phyloP scores from a whole-genome alignment of 2,329 filamentous ascomycete genomes.

The Colletotrichum sp. region DNA sequence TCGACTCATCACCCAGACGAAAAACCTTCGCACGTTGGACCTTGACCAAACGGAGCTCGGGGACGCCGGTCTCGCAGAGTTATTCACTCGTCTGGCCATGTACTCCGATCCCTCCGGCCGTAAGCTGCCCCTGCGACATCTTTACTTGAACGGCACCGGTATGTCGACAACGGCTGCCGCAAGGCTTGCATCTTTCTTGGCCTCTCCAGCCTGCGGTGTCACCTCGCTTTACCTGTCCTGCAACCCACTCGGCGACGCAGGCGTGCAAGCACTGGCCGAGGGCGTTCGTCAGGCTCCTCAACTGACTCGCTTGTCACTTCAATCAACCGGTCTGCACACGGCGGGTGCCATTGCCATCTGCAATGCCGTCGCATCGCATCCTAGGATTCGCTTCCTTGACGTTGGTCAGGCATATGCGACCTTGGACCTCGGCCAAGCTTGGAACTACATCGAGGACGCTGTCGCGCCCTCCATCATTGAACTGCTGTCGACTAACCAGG shows the following conservation, averaged over 20 bases:
- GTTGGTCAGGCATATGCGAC: conserved; percentile 53
- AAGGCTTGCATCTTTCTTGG: conserved; percentile 37
- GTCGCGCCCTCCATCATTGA: conserved; percentile 35
- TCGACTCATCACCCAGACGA: conserved; percentile 46
- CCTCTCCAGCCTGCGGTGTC: conserved; percentile 35
- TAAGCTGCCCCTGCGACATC: conserved; percentile 35
- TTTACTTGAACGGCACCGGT: conserved; percentile 43
- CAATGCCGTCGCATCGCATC: conserved; percentile 37
- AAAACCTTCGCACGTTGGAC: conserved; percentile 53
- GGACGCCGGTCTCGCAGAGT: conserved; percentile 46
- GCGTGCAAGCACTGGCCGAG: conserved; percentile 32
- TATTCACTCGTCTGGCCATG: conserved; percentile 44
- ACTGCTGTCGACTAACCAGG: conserved; percentile 35
- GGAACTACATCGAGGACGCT: conserved; percentile 50
- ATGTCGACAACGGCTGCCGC: conserved; percentile 32
- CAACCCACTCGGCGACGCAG: conserved; percentile 41
- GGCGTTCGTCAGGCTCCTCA: conserved; percentile 35
- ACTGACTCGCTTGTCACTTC: conserved; percentile 42
- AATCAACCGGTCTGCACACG: conserved; percentile 48
- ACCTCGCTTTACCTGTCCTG: conserved; percentile 41
- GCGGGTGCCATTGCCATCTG: conserved; percentile 42
- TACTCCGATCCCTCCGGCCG: conserved; percentile 29
- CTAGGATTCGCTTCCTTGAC: conserved; percentile 42
- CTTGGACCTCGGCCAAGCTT: conserved; percentile 47
- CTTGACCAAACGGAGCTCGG: conserved; percentile 59